Evolutionary conservation across 1,284 basidiomycete genomes (phyloP).

Genomic region (Cryptococcus floricola): DNA sequence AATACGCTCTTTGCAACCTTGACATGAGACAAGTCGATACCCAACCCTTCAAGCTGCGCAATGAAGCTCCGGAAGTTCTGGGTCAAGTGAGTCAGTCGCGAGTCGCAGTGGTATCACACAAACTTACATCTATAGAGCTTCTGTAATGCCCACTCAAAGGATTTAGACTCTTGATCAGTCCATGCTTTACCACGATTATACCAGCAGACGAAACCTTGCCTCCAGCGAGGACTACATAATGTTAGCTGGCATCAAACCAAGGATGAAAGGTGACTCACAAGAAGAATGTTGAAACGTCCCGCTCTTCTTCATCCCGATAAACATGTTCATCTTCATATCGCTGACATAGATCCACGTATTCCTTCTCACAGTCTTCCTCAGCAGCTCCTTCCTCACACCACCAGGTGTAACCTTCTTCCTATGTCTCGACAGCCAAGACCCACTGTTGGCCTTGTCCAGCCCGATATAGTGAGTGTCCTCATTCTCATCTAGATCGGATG

Average conservation of each 20-base stretch:
- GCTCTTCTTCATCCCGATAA: conserved; percentile 65
- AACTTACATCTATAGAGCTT: conserved; percentile 55
- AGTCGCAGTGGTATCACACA: neutral
- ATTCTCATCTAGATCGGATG: conserved; percentile 42
- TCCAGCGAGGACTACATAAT: conserved; percentile 40
- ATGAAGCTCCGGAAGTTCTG: conserved; percentile 67
- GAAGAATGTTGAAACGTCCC: conserved; percentile 69
- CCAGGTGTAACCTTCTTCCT: conserved; percentile 55
- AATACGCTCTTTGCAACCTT: conserved; percentile 58
- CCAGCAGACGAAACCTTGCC: conserved; percentile 60
- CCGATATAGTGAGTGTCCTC: conserved; percentile 58
- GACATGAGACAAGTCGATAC: conserved; percentile 62
- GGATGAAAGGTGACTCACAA: conserved; percentile 45
- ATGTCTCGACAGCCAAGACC: conserved; percentile 50
- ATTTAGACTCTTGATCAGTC: conserved; percentile 61
- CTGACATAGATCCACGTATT: conserved; percentile 70
- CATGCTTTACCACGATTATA: conserved; percentile 63
- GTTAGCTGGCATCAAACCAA: conserved; percentile 35
- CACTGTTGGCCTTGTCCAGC: conserved; percentile 32
- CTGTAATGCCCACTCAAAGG: conserved; percentile 68
- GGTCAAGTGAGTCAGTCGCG: neutral
- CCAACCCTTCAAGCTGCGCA: conserved; percentile 56
- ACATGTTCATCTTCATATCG: conserved; percentile 58
- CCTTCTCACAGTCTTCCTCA: conserved; percentile 58
- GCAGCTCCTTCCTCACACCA: conserved; percentile 58